Evolutionary conservation across 1,139 yeast genomes (phyloP).

Genomic region (Meyerozyma sp.): DNA sequence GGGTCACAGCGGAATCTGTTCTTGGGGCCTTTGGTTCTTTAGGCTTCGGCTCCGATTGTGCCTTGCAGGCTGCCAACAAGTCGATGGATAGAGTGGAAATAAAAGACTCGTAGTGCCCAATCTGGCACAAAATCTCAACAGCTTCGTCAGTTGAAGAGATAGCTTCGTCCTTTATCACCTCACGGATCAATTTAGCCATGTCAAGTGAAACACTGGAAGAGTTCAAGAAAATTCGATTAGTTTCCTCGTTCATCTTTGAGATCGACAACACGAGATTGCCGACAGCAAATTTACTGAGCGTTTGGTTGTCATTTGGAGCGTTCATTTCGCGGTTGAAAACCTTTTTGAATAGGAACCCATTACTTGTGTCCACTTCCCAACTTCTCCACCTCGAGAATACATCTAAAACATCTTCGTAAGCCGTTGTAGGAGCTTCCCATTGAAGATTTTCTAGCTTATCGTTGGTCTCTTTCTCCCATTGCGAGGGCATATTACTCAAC

Average conservation of each 20-base stretch:
- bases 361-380: constrained; percentile 64
- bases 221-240: background rate
- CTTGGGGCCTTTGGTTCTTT: too few relatives aligned
- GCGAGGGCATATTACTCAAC: constrained; percentile 50
- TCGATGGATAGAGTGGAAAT: background rate
- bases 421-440: constrained; percentile 46
- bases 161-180: background rate
- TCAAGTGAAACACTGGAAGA: background rate
- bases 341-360: constrained; percentile 45
- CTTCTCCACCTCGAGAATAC: constrained; percentile 80
- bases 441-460: constrained; percentile 13
- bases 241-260: constrained; percentile 3
- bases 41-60: background rate
- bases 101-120: background rate
- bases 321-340: constrained; percentile 22
- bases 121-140: background rate
- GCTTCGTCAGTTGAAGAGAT: background rate
- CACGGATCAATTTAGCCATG: background rate
- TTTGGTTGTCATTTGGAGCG: constrained; percentile 1
- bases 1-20: too few relatives aligned
- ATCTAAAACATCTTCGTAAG: constrained; percentile 48
- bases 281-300: constrained; percentile 3
- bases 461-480: constrained; percentile 36
- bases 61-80: background rate
- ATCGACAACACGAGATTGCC: constrained; percentile 6